Evolutionary conservation across 2,329 filamentous ascomycete species (phyloP), one percentile per base, ranked within the genome.

Genomic region (Fonsecaea erecta): DNA sequence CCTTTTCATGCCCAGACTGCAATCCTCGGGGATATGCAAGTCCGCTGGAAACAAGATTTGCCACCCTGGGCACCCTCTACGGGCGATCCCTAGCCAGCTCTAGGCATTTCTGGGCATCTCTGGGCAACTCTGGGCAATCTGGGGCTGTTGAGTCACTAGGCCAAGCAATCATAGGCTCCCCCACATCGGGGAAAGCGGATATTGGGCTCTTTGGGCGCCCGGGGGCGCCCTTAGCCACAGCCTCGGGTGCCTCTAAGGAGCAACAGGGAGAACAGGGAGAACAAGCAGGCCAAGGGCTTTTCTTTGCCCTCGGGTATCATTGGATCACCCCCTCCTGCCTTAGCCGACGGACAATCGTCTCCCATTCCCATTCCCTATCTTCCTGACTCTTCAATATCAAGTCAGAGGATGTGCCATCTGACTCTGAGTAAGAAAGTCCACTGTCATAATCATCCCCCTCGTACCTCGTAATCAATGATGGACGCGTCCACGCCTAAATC

Each of bases 321-420:
- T 21, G 30, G 16, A 5, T 9, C 52, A 26, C 16, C 30, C 52
- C 9, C 26, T 21, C 34, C 26, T 28, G 26, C 7, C 34, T 34
- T 9, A 37, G 2, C 26, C 30, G 8, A 34, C 30, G 8, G 12
- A 12, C 2, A 14, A 18, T 26, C 37, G 28, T 21, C 16, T 14
- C 8, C 48, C 30, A 18, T 54, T 51, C 5, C 37, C 14, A 48
- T 48, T 14, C 8, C 8, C 24, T 46, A n/a, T n/a, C n/a, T n/a
- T 48, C 43, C 62, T 64, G 62, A 64, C 62, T 60, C 62, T 55
- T 37, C 37, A 18, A 28, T 54, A 55, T 46, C 56, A 60, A 60
- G 62, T 64, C 62, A 64, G 62, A 37, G 30, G 35, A 26, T 37
- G 4, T 8, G 8, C 60, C 24, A 46, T 14, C 37, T 26, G 40